Percentiles rank a stretch among this genome's conserved stretches.
phyloP scores from a whole-genome alignment of 2,329 filamentous ascomycete genomes.

The Venturia oleaginea region DNA sequence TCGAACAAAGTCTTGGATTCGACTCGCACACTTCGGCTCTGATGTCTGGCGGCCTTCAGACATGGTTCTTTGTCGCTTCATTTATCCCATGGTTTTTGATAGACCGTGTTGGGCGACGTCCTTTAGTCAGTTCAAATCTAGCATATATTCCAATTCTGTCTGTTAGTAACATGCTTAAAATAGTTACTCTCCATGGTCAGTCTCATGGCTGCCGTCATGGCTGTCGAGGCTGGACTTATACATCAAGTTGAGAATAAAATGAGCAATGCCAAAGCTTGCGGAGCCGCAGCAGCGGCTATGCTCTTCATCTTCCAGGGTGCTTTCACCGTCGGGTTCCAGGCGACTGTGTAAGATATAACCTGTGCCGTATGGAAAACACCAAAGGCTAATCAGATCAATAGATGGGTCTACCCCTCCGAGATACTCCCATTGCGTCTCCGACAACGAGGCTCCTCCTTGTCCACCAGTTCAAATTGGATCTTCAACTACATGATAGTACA shows the following conservation, averaged over 20 bases:
- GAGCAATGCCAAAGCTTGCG: slow-evolving; percentile 22
- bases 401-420: slow-evolving; percentile 9
- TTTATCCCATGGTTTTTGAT: slow-evolving; percentile 41
- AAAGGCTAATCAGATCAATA: not conserved
- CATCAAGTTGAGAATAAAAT: slow-evolving; percentile 33
- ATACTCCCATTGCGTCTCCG: not conserved
- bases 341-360: not conserved
- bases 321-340: slow-evolving; percentile 33
- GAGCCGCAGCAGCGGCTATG: slow-evolving; percentile 37
- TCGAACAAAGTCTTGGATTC: slow-evolving; percentile 38
- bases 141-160: slow-evolving; percentile 17
- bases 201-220: slow-evolving; percentile 35
- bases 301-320: slow-evolving; percentile 46
- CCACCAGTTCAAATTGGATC: slow-evolving; percentile 23
- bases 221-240: slow-evolving; percentile 32
- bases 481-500: slow-evolving; percentile 8
- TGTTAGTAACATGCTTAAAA: not conserved
- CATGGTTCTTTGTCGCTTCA: slow-evolving; percentile 34
- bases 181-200: not conserved
- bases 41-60: slow-evolving; percentile 45
- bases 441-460: not conserved
- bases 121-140: slow-evolving; percentile 35
- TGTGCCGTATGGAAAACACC: not conserved
- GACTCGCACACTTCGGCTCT: slow-evolving; percentile 37
- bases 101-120: slow-evolving; percentile 37